Percentiles rank a stretch among this genome's conserved stretches.
phyloP scores from a whole-genome alignment of 2,329 filamentous ascomycete genomes.

The Metarhizium brunneum region DNA sequence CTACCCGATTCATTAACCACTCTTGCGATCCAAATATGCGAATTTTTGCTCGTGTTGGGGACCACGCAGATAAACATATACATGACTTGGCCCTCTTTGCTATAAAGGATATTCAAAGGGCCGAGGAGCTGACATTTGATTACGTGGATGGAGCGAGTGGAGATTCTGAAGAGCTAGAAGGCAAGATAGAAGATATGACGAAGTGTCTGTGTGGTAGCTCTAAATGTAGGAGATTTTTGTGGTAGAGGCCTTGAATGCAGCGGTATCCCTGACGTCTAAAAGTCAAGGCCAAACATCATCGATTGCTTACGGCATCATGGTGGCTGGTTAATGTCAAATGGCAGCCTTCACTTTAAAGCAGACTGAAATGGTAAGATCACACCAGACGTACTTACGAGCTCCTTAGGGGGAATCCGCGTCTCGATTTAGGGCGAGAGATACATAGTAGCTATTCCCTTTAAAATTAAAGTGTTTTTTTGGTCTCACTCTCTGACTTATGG shows the following conservation, averaged over 20 bases:
- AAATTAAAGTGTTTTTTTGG: no score
- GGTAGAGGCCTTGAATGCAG: slow-evolving; percentile 30
- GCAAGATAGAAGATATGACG: slow-evolving; percentile 42
- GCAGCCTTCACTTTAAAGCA: no score
- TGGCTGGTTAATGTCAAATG: no score
- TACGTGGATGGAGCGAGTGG: slow-evolving; percentile 59
- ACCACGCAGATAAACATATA: slow-evolving; percentile 63
- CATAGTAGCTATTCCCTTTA: no score
- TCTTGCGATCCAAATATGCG: slow-evolving; percentile 70
- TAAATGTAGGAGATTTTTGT: slow-evolving; percentile 62
- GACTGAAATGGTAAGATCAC: no score
- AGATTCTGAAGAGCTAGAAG: slow-evolving; percentile 31
- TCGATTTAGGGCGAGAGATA: no score
- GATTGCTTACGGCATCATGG: background rate
- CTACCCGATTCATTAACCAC: slow-evolving; percentile 77
- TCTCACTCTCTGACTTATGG: no score
- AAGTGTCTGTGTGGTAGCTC: slow-evolving; percentile 52
- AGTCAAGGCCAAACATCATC: background rate
- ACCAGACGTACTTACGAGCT: no score
- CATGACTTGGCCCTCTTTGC: slow-evolving; percentile 75
- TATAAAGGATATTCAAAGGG: slow-evolving; percentile 51
- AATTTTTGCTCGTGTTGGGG: slow-evolving; percentile 71
- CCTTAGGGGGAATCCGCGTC: no score
- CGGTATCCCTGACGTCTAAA: background rate
- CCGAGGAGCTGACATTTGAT: slow-evolving; percentile 70